Evolutionary conservation across 768 basidiomycete species (phyloP).

Genomic region (Psilocybe subaeruginosa): DNA sequence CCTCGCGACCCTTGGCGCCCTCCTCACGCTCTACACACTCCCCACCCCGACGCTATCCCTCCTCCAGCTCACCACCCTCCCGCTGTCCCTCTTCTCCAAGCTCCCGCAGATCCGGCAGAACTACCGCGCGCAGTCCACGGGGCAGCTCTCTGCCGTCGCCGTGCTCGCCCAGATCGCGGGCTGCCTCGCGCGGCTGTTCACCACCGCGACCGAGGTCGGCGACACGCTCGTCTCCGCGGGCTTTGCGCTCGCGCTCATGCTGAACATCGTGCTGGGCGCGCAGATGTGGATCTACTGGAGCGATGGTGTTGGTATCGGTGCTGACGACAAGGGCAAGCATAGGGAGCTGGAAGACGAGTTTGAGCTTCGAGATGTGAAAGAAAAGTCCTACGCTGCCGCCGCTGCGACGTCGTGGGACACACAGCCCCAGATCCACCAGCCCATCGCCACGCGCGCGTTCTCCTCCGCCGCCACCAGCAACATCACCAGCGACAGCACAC

Average conservation of each 20-base stretch:
- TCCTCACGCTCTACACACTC: constrained; percentile 46
- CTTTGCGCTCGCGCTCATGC: constrained; percentile 77
- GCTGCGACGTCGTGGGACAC: background rate
- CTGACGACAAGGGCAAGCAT: background rate
- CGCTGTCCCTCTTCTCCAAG: constrained; percentile 90
- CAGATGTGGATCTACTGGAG: constrained; percentile 91
- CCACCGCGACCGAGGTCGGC: constrained; percentile 87
- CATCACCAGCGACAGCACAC: no score
- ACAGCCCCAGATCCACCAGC: constrained; percentile 15
- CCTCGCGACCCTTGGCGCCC: constrained; percentile 28
- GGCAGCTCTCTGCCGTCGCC: constrained; percentile 93
- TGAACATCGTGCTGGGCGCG: constrained; percentile 82
- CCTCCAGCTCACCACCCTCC: constrained; percentile 86
- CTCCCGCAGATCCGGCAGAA: constrained; percentile 93
- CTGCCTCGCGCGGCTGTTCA: constrained; percentile 91
- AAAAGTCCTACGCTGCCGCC: background rate
- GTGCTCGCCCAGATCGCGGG: constrained; percentile 87
- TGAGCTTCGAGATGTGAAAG: background rate
- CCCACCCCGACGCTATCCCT: constrained; percentile 58
- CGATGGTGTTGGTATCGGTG: constrained; percentile 12
- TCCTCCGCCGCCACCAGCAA: background rate
- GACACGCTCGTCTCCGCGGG: constrained; percentile 82
- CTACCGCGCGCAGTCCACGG: constrained; percentile 73
- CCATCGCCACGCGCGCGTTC: constrained; percentile 12
- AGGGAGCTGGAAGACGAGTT: background rate